A percentile compares a stretch with the other conserved stretches of the same genome.
Conservation (phyloP, 148 eudicot species). For the Fagopyrum homotropicum region DNA sequence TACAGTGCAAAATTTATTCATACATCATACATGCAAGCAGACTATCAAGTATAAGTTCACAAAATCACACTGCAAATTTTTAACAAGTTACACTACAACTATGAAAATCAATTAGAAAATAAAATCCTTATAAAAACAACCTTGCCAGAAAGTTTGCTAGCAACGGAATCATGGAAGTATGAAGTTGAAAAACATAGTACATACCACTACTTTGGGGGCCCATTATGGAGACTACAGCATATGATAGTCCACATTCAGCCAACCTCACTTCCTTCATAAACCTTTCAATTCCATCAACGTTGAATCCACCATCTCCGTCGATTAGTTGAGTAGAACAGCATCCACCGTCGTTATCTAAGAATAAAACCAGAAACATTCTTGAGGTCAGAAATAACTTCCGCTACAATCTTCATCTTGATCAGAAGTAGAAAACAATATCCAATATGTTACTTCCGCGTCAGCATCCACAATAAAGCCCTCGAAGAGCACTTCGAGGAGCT, state of each 20-base stretch:
- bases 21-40: not conserved
- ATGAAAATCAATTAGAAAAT: not conserved
- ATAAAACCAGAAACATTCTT: not conserved
- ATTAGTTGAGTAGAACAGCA: constrained; percentile 89
- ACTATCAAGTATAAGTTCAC: not conserved
- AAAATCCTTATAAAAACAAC: not conserved
- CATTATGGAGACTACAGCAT: constrained; percentile 95
- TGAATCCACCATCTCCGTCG: constrained; percentile 85
- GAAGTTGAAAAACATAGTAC: constrained; percentile 13
- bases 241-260: constrained; percentile 91
- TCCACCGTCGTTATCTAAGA: constrained; percentile 38
- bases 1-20: not conserved
- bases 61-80: not conserved
- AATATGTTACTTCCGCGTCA: not conserved
- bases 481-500: not conserved
- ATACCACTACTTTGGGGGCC: constrained; percentile 99
- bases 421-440: not conserved
- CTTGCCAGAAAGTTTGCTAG: not conserved
- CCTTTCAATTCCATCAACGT: constrained; percentile 56
- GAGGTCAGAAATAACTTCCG: not conserved
- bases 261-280: constrained; percentile 79
- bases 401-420: constrained; percentile 1
- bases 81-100: not conserved
- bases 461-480: not conserved
- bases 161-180: not conserved